Percentiles rank a stretch among this genome's conserved stretches.
phyloP scores from a whole-genome alignment of 1,284 basidiomycete genomes.

The Cryptococcus sp. region DNA sequence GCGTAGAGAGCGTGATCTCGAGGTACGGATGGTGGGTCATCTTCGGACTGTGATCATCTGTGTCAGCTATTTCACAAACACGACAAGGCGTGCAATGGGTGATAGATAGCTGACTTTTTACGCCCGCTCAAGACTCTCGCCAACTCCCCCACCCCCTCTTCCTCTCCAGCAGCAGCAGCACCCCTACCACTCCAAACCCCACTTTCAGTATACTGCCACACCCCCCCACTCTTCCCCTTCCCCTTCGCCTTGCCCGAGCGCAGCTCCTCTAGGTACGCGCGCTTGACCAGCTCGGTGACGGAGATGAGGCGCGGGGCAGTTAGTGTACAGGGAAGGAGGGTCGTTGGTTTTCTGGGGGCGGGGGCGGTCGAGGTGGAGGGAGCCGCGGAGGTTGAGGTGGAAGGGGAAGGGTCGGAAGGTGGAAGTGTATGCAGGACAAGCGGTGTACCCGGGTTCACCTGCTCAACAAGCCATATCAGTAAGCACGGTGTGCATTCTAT shows the following conservation, averaged over 20 bases:
- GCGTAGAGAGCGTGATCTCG: slow-evolving; percentile 64
- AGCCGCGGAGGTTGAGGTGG: slow-evolving; percentile 21
- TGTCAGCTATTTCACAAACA: background rate
- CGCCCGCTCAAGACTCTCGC: slow-evolving; percentile 51
- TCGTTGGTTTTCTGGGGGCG: slow-evolving; percentile 3
- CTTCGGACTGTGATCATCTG: slow-evolving; percentile 55
- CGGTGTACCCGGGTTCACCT: slow-evolving; percentile 60
- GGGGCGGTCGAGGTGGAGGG: background rate
- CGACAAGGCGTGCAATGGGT: background rate
- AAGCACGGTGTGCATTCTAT: background rate
- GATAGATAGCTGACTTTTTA: slow-evolving; percentile 58
- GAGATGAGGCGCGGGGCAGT: slow-evolving; percentile 66
- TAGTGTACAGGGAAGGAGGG: slow-evolving; percentile 49
- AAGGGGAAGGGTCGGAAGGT: slow-evolving; percentile 14
- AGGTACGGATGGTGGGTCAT: slow-evolving; percentile 68
- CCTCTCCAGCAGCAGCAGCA: slow-evolving; percentile 43
- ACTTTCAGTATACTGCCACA: slow-evolving; percentile 78
- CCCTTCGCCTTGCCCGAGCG: background rate
- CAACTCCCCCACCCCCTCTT: slow-evolving; percentile 46
- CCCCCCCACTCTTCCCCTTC: slow-evolving; percentile 36
- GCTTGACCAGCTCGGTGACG: slow-evolving; percentile 77
- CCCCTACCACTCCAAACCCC: slow-evolving; percentile 41
- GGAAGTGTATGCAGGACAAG: slow-evolving; percentile 68
- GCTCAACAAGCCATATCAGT: slow-evolving; percentile 2
- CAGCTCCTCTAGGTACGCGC: slow-evolving; percentile 56